A percentile compares a stretch with the other conserved stretches of the same genome.
These are phyloP conservation scores for Trichoderma brevicompactum DNA, from an alignment of 2,329 filamentous ascomycete species.

Conservation along the genomic window DNA sequence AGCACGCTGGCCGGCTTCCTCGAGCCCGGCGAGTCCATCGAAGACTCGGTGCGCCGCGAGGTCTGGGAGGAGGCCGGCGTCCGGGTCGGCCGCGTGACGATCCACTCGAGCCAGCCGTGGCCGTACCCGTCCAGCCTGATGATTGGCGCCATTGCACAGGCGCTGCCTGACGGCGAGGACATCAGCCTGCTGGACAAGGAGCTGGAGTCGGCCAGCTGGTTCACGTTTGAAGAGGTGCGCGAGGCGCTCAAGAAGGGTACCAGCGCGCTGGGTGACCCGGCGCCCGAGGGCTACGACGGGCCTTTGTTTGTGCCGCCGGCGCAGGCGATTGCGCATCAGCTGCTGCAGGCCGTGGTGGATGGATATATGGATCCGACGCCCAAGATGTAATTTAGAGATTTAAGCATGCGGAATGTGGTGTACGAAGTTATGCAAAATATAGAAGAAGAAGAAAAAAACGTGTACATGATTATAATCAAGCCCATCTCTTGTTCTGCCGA, in stretches of 20 bases:
- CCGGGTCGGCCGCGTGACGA: slow-evolving; percentile 72
- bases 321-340: slow-evolving; percentile 90
- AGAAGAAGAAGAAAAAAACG: neutral
- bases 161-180: slow-evolving; percentile 74
- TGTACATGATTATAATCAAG: neutral
- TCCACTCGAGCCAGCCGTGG: slow-evolving; percentile 87
- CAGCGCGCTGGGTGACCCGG: slow-evolving; percentile 66
- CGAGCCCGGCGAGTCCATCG: slow-evolving; percentile 82
- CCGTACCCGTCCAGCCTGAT: slow-evolving; percentile 84
- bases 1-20: slow-evolving; percentile 86
- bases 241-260: slow-evolving; percentile 70
- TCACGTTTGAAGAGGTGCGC: slow-evolving; percentile 76
- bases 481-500: neutral
- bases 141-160: slow-evolving; percentile 88
- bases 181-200: slow-evolving; percentile 91
- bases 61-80: slow-evolving; percentile 88
- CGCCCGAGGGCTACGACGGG: slow-evolving; percentile 72
- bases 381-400: slow-evolving; percentile 52
- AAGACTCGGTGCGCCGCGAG: slow-evolving; percentile 81
- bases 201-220: slow-evolving; percentile 89
- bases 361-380: slow-evolving; percentile 66
- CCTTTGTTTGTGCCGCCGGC: slow-evolving; percentile 77
- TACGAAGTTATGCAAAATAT: neutral
- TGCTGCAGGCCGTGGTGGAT: slow-evolving; percentile 78
- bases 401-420: neutral